Conservation (phyloP, 345 rosid species). For the Salix arbutifolia region DNA sequence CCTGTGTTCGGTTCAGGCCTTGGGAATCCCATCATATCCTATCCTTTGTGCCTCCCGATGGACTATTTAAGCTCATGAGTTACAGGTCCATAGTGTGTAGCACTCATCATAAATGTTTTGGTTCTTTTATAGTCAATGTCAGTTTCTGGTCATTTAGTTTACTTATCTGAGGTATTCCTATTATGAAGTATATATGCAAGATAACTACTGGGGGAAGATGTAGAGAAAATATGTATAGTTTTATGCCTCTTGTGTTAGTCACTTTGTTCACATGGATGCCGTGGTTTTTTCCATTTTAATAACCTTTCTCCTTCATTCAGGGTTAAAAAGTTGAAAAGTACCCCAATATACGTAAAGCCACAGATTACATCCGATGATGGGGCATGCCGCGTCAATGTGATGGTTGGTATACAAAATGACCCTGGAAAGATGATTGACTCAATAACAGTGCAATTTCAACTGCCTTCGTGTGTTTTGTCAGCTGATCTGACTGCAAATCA, state of each 20-base stretch:
- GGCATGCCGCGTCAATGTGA: constrained; percentile 57
- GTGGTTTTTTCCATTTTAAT: not conserved
- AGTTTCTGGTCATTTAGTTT: not conserved
- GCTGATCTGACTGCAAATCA: constrained; percentile 88
- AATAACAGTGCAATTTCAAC: constrained; percentile 63
- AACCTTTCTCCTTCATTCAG: constrained; percentile 30
- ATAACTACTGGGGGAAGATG: not conserved
- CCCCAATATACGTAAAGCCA: constrained; percentile 83
- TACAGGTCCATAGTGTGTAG: constrained; percentile 55
- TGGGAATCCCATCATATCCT: constrained; percentile 95
- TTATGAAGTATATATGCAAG: not conserved
- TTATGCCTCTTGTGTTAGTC: not conserved
- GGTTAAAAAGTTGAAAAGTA: constrained; percentile 78
- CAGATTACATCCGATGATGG: constrained; percentile 79
- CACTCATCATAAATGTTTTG: not conserved
- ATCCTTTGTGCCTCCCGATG: constrained; percentile 97
- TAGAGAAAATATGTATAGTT: no score
- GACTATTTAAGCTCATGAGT: constrained; percentile 92
- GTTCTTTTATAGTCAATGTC: not conserved
- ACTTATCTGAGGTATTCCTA: not conserved
- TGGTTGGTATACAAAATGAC: constrained; percentile 80
- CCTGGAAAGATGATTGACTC: constrained; percentile 83
- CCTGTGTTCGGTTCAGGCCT: constrained; percentile 89
- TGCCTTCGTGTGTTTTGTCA: constrained; percentile 68
- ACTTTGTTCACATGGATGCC: not conserved